A percentile compares a stretch with the other conserved stretches of the same genome.
These are phyloP conservation scores for Curvularia verruculosa DNA, from an alignment of 2,329 filamentous ascomycete genomes.

Conservation along the genomic window DNA sequence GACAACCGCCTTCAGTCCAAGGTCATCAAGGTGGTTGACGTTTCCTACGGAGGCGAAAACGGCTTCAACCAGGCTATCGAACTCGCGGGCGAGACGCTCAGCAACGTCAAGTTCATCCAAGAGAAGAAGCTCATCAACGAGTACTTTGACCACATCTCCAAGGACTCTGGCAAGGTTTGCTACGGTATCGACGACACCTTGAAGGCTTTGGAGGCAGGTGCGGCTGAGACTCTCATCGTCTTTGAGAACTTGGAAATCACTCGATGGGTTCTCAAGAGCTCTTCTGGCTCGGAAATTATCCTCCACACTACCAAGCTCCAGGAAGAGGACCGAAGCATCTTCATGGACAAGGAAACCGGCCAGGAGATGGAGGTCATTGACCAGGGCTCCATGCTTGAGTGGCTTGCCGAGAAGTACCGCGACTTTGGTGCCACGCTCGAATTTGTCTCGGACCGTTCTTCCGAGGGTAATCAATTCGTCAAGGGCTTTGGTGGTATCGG, in stretches of 20 bases:
- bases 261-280: conserved; percentile 86
- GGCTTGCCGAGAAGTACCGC: conserved; percentile 98
- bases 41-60: conserved; percentile 98
- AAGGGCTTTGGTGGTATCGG: conserved; percentile 99
- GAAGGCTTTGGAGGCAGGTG: conserved; percentile 94
- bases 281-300: conserved; percentile 72
- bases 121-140: conserved; percentile 99
- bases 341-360: conserved; percentile 94
- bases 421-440: conserved; percentile 95
- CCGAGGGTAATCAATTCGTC: conserved; percentile 99
- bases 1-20: conserved; percentile 88
- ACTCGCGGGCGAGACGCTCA: conserved; percentile 88
- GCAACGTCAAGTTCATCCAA: conserved; percentile 99
- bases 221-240: conserved; percentile 91
- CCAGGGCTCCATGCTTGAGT: conserved; percentile 94
- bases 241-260: conserved; percentile 97
- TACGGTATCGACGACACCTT: conserved; percentile 98
- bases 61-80: conserved; percentile 99
- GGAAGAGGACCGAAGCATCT: conserved; percentile 78
- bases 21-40: conserved; percentile 99
- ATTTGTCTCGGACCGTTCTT: conserved; percentile 96
- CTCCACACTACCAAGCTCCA: conserved; percentile 88
- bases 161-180: conserved; percentile 95
- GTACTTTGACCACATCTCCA: conserved; percentile 99
- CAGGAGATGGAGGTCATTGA: conserved; percentile 96